Percentiles rank a stretch among this genome's conserved stretches.
Conservation (phyloP, 225 moss, liverwort and hornwort species). For the Asterella californica region DNA sequence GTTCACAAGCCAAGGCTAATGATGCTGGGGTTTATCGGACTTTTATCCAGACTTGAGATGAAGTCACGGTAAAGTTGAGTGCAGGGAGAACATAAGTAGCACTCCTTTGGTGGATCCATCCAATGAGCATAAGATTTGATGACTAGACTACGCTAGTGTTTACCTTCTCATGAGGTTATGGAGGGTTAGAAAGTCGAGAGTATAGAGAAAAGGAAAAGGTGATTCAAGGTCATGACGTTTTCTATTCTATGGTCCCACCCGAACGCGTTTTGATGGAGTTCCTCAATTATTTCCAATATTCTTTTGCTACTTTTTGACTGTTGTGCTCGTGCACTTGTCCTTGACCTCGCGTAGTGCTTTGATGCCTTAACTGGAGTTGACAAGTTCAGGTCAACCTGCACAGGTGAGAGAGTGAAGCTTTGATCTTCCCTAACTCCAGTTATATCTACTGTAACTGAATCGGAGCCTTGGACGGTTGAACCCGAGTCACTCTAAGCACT, state of each 20-base stretch:
- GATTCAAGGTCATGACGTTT: background rate
- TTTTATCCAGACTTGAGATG: background rate
- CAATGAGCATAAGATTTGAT: background rate
- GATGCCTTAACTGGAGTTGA: conserved; percentile 1
- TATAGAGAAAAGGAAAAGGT: background rate
- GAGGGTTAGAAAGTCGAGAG: background rate
- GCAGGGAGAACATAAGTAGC: background rate
- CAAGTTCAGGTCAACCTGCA: background rate
- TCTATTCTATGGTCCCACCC: background rate
- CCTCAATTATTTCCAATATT: background rate
- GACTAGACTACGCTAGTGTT: background rate
- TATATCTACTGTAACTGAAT: no score
- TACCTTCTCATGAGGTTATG: background rate
- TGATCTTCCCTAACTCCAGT: background rate
- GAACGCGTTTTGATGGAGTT: background rate
- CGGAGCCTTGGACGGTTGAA: background rate
- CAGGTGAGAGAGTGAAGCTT: no score
- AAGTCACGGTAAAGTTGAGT: background rate
- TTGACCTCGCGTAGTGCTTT: background rate
- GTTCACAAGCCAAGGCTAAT: background rate
- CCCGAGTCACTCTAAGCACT: background rate
- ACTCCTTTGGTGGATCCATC: background rate
- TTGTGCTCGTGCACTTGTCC: background rate
- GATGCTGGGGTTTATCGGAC: background rate
- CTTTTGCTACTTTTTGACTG: background rate